Base-by-base conservation (phyloP, 2,329 filamentous ascomycete species). In the Pseudocercospora cruenta region DNA sequence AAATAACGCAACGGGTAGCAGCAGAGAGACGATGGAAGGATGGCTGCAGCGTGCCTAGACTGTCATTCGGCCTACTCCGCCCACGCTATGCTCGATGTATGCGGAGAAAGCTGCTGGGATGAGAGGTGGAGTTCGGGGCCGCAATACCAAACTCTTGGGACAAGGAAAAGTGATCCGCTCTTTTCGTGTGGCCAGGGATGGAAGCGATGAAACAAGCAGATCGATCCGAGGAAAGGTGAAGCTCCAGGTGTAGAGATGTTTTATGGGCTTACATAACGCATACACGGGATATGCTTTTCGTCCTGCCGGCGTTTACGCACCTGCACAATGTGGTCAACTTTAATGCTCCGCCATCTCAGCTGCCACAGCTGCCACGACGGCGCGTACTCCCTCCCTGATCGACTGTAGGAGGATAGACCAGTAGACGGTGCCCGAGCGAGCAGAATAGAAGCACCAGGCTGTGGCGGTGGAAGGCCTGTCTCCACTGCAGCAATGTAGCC, bases 91-190 rank as follows among this genome's bases (percentile, higher is more conserved):
- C 33, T 36, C 33, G 33, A 22, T 55, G 22, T 55, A 19, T 58
- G 55, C 55, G 55, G 55, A 58, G 55, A 58, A 58, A 43, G 39
- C 39, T 39, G 51, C 51, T 55, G 14, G 22, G 21, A 21, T 24
- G 21, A 2, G 5, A 31, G 28, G 54, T 58, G 28, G 54, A 39
- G 54, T n/a, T 31, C 16, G 54, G 28, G 8, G 54, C 54, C n/a
- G 8, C 26, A 39, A 58, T 39, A 33, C 54, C 54, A 58, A 7
- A 51, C 47, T 22, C 19, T 16, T 51, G 47, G 54, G 8, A 4
- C 51, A 14, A 55, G 8, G 8, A 49, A 45, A 49, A 19, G n/a
- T 49, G 45, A 49, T 22, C 45, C 45, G 45, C 21, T n/a, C 21
- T 49, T 49, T 49, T 19, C n/a, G 7, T n/a, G 16, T 49, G 45